A percentile compares a stretch with the other conserved stretches of the same genome.
Conservation (phyloP, 2,329 filamentous ascomycete species). For the Magnaporthales sp. region DNA sequence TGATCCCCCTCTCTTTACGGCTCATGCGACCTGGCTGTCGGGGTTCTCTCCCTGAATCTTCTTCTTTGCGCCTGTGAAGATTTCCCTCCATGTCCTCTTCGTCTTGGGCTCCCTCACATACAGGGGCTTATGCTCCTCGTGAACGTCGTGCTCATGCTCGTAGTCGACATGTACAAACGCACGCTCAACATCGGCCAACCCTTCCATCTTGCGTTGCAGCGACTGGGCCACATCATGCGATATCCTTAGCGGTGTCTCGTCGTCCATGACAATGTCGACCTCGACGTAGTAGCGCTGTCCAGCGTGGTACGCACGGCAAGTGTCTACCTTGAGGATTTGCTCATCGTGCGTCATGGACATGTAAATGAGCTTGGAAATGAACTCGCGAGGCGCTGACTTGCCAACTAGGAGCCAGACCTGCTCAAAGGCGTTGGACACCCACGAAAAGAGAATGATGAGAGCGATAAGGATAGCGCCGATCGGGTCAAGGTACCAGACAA, state of each 20-base stretch:
- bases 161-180: slow-evolving; percentile 38
- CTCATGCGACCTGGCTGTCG: background rate
- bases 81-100: slow-evolving; percentile 23
- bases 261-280: slow-evolving; percentile 53
- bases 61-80: slow-evolving; percentile 22
- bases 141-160: slow-evolving; percentile 29
- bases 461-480: slow-evolving; percentile 53
- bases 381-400: slow-evolving; percentile 49
- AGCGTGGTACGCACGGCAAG: slow-evolving; percentile 51
- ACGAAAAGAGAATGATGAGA: slow-evolving; percentile 51
- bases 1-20: background rate
- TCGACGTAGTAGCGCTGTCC: slow-evolving; percentile 55
- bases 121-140: slow-evolving; percentile 33
- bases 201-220: slow-evolving; percentile 53
- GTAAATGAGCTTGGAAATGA: slow-evolving; percentile 47
- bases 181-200: slow-evolving; percentile 29
- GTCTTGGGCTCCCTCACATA: slow-evolving; percentile 24
- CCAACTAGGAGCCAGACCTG: slow-evolving; percentile 54
- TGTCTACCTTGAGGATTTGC: slow-evolving; percentile 49
- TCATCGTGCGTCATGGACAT: slow-evolving; percentile 44
- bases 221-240: slow-evolving; percentile 53
- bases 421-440: slow-evolving; percentile 51
- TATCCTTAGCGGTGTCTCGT: slow-evolving; percentile 41
- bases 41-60: slow-evolving; percentile 7
- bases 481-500: slow-evolving; percentile 53